A percentile compares a stretch with the other conserved stretches of the same genome.
Conservation (phyloP, 176 grass and related monocot species). For the Chloris gayana region DNA sequence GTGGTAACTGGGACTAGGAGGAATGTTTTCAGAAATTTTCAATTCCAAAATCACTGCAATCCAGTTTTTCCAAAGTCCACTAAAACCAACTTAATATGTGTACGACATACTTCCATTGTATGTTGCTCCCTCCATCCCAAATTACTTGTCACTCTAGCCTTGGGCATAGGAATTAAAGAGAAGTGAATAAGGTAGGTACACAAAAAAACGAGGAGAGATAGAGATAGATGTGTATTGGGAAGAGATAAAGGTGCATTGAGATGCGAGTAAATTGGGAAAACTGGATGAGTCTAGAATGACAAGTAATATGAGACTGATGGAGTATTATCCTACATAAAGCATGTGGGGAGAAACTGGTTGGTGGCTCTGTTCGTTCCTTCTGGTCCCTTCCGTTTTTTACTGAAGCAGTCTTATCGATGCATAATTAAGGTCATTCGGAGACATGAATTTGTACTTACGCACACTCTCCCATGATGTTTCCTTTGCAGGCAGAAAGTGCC, state of each 20-base stretch:
- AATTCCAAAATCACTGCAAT: neutral
- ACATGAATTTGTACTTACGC: neutral
- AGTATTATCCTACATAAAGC: neutral
- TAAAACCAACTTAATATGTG: neutral
- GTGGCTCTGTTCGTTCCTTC: neutral
- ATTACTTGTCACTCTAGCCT: too few relatives aligned
- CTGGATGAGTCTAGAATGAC: too few relatives aligned
- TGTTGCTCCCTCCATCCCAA: too few relatives aligned
- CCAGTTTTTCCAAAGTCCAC: neutral
- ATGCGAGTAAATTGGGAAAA: too few relatives aligned
- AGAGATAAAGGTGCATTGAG: too few relatives aligned
- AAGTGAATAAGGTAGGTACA: too few relatives aligned
- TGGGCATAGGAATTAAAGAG: too few relatives aligned
- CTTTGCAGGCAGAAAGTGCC: slow-evolving; percentile 81
- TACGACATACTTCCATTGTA: neutral
- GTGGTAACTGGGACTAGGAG: neutral
- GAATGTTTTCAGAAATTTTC: neutral
- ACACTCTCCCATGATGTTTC: neutral
- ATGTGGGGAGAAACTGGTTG: neutral
- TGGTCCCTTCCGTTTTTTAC: neutral
- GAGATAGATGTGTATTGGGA: too few relatives aligned
- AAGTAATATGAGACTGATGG: too few relatives aligned
- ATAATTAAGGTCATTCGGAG: neutral
- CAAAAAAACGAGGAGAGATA: too few relatives aligned
- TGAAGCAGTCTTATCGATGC: neutral